phyloP scores from a whole-genome alignment of 1,139 yeast species.

The Candida albicans region DNA sequence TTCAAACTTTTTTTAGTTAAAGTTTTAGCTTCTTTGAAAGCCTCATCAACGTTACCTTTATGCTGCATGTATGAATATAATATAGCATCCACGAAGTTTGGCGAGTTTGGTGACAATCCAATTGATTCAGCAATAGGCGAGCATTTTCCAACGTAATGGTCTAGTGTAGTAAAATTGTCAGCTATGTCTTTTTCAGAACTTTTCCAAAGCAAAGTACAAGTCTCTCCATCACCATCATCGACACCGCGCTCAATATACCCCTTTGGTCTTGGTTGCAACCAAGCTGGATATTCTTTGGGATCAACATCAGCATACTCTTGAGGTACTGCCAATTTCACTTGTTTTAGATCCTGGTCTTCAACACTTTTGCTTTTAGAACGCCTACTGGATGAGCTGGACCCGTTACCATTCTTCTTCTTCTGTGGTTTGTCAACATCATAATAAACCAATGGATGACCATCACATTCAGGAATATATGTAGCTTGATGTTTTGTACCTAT shows the following conservation, averaged over 20 bases:
- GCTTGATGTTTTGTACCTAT: conserved; percentile 78
- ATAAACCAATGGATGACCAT: conserved; percentile 60
- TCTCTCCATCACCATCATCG: conserved; percentile 53
- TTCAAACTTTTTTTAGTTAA: conserved; percentile 59
- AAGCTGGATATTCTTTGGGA: conserved; percentile 58
- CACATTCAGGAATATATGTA: conserved; percentile 64
- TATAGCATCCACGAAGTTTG: conserved; percentile 80
- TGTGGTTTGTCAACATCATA: conserved; percentile 46
- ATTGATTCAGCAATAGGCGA: conserved; percentile 55
- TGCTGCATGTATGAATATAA: conserved; percentile 53
- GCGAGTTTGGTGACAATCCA: conserved; percentile 50
- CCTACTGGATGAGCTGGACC: conserved; percentile 3
- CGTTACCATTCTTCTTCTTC: conserved; percentile 12
- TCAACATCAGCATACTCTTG: conserved; percentile 40
- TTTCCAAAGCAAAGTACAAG: conserved; percentile 72
- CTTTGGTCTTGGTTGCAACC: conserved; percentile 77
- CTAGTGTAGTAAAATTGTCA: conserved; percentile 41
- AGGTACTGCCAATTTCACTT: conserved; percentile 48
- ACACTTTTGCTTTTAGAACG: conserved; percentile 19
- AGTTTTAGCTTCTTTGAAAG: conserved; percentile 37
- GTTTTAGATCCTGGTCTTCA: conserved; percentile 24
- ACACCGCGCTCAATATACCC: conserved; percentile 89
- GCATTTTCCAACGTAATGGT: conserved; percentile 56
- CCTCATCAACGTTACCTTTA: conserved; percentile 49
- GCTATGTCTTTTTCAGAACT: conserved; percentile 35